A percentile compares a stretch with the other conserved stretches of the same genome.
These are phyloP conservation scores for Magnolia officinalis DNA, from an alignment of 164 flowering plant species.

Conservation along the genomic window DNA sequence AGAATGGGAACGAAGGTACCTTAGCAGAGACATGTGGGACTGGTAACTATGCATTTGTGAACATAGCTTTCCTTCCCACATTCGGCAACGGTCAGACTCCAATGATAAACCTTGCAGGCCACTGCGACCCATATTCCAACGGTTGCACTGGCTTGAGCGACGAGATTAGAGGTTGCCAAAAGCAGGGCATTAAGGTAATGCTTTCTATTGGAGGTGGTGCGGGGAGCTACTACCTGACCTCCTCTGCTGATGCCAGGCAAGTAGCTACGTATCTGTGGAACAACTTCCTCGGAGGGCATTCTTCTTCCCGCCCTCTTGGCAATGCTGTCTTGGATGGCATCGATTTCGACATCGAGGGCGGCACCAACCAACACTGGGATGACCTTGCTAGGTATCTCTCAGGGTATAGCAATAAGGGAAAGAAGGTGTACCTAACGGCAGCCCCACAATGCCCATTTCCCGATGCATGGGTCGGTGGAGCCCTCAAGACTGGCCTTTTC, in stretches of 20 bases:
- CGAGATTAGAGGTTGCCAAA: constrained; percentile 9
- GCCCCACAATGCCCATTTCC: constrained; percentile 31
- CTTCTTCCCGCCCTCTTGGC: background rate
- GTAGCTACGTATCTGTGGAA: constrained; percentile 10
- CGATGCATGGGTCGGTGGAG: constrained; percentile 10
- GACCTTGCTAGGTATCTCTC: constrained; percentile 17
- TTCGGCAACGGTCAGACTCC: constrained; percentile 20
- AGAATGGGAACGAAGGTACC: constrained; percentile 13
- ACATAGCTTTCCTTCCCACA: constrained; percentile 19
- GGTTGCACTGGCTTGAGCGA: constrained; percentile 10
- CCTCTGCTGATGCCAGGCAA: constrained; percentile 7
- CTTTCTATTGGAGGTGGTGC: constrained; percentile 5
- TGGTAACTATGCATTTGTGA: constrained; percentile 15
- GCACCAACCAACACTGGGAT: constrained; percentile 1
- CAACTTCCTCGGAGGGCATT: constrained; percentile 9
- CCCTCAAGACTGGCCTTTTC: constrained; percentile 25
- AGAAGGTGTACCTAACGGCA: constrained; percentile 25
- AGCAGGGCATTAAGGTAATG: background rate
- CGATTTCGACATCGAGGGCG: constrained; percentile 8
- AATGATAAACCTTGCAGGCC: constrained; percentile 16
- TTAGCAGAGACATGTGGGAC: constrained; percentile 16
- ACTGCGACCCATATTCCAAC: constrained; percentile 10
- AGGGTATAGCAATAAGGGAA: background rate
- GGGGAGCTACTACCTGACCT: constrained; percentile 8
- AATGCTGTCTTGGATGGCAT: constrained; percentile 3